These are phyloP conservation scores for Fusarium sp. DNA, from an alignment of 2,329 filamentous ascomycete genomes.

Conservation along the genomic window DNA sequence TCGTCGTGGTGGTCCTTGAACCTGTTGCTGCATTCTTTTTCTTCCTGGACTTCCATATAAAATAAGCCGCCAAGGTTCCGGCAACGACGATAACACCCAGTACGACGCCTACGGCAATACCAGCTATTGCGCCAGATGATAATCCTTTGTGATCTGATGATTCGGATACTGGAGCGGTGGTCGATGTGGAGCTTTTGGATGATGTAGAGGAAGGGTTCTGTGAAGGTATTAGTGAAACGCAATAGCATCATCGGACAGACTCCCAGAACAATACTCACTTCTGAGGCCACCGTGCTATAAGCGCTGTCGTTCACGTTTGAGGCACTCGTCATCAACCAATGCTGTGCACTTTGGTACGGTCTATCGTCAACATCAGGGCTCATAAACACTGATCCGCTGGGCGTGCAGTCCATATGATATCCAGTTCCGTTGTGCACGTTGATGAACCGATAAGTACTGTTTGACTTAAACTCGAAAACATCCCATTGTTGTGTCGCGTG, in stretches of 20 bases:
- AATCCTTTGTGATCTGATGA: background rate
- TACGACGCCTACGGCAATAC: background rate
- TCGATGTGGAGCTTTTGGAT: background rate
- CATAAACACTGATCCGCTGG: conserved; percentile 48
- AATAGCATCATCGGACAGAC: fast-evolving
- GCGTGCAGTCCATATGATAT: conserved; percentile 48
- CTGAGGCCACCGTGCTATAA: conserved; percentile 44
- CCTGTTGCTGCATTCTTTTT: background rate
- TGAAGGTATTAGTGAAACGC: background rate
- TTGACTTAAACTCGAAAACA: conserved; percentile 42
- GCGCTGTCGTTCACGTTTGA: conserved; percentile 46
- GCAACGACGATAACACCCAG: background rate
- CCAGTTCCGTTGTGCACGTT: conserved; percentile 48
- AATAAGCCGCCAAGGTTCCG: background rate
- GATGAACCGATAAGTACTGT: conserved; percentile 43
- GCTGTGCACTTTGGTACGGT: conserved; percentile 44
- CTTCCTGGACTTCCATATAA: background rate
- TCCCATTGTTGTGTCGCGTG: conserved; percentile 49
- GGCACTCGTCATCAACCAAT: conserved; percentile 49
- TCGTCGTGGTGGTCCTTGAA: fast-evolving
- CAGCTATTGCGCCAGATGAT: background rate
- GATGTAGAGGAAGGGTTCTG: background rate
- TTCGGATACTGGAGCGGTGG: background rate
- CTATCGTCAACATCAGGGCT: conserved; percentile 33
- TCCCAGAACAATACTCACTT: background rate